These are phyloP conservation scores for Paramecium octaurelia DNA, from an alignment of 73 alveolate species.

Conservation along the genomic window DNA sequence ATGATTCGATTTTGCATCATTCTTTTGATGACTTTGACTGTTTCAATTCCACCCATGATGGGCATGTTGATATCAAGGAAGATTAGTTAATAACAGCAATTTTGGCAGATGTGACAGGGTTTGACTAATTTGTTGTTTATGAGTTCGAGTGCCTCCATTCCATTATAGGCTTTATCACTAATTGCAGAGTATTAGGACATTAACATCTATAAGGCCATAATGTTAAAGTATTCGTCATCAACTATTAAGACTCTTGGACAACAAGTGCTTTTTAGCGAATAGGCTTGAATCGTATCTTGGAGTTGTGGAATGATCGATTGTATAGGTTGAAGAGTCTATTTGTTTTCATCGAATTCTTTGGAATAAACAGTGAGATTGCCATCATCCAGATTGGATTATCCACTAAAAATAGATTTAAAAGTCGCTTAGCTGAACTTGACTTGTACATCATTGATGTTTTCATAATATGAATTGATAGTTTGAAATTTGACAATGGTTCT, in stretches of 20 bases:
- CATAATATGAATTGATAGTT: neutral
- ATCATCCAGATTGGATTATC: neutral
- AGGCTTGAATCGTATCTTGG: neutral
- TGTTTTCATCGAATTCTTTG: neutral
- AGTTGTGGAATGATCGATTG: neutral
- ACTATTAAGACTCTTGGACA: constrained; percentile 32
- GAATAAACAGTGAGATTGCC: neutral
- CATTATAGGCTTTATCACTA: constrained; percentile 33
- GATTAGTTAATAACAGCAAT: neutral
- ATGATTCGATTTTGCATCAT: neutral
- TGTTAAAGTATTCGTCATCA: constrained; percentile 38
- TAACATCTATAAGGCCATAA: neutral
- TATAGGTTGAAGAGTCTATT: neutral
- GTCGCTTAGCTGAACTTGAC: neutral
- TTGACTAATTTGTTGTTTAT: neutral
- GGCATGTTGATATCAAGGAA: constrained; percentile 41
- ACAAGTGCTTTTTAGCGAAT: constrained; percentile 6
- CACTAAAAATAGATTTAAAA: neutral
- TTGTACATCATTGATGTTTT: neutral
- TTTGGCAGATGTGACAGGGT: neutral
- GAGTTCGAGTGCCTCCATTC: neutral
- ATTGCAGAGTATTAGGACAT: neutral
- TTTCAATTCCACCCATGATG: constrained; percentile 26
- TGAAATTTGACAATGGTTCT: neutral
- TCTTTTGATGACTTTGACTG: neutral